phyloP scores from a whole-genome alignment of 2,329 filamentous ascomycete species.

The Ophiobolus disseminans region DNA sequence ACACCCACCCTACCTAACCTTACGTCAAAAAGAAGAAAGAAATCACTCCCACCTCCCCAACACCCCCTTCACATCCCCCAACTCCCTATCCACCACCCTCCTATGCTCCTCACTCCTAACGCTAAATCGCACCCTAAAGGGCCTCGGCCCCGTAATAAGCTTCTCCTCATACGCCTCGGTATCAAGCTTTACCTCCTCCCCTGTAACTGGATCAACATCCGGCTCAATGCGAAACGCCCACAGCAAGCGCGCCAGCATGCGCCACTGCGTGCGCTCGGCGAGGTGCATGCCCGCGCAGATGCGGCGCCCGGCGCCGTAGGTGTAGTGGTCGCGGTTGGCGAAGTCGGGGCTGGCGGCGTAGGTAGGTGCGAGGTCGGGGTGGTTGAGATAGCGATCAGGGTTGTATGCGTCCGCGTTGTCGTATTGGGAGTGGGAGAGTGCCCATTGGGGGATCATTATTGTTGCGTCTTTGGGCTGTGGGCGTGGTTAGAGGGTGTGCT shows the following conservation, averaged over 20 bases:
- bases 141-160: constrained; percentile 42
- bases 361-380: constrained; percentile 43
- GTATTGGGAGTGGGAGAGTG: constrained; percentile 26
- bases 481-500: constrained; percentile 5
- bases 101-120: constrained; percentile 38
- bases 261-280: constrained; percentile 58
- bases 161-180: constrained; percentile 40
- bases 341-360: constrained; percentile 46
- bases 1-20: no score
- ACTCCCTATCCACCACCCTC: constrained; percentile 3
- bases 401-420: constrained; percentile 41
- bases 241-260: constrained; percentile 48
- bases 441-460: constrained; percentile 40
- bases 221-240: constrained; percentile 57
- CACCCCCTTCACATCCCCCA: constrained; percentile 1
- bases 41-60: constrained; percentile 5
- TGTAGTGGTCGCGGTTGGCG: constrained; percentile 54
- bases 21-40: no score
- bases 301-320: constrained; percentile 58
- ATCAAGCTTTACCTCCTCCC: constrained; percentile 31
- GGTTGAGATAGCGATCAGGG: constrained; percentile 45
- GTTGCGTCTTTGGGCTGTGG: constrained; percentile 33
- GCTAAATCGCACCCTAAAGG: constrained; percentile 42
- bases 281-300: constrained; percentile 62
- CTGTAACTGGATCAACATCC: constrained; percentile 33